phyloP scores from a whole-genome alignment of 2,329 filamentous ascomycete genomes.

The Epichloe hybrida region DNA sequence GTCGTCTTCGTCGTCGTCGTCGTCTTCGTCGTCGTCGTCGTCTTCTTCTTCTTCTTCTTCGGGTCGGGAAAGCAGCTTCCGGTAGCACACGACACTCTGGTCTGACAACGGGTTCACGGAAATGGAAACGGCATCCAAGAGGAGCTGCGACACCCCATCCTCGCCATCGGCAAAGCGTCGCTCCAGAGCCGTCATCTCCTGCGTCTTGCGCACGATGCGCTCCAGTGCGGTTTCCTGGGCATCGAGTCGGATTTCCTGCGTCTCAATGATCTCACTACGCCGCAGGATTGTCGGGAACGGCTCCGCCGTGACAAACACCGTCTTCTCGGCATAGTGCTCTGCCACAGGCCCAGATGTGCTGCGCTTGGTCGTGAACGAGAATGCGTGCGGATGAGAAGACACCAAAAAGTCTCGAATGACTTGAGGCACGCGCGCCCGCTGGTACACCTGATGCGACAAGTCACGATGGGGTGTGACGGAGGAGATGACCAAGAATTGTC shows the following conservation, averaged over 20 bases:
- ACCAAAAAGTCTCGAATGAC: slow-evolving; percentile 79
- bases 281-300: slow-evolving; percentile 83
- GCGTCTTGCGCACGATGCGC: slow-evolving; percentile 78
- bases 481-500: slow-evolving; percentile 77
- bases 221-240: slow-evolving; percentile 83
- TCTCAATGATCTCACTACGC: slow-evolving; percentile 67
- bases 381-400: slow-evolving; percentile 61
- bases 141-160: slow-evolving; percentile 49
- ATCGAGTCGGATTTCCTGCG: slow-evolving; percentile 51
- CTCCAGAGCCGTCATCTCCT: slow-evolving; percentile 67
- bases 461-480: slow-evolving; percentile 73
- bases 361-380: slow-evolving; percentile 63
- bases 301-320: slow-evolving; percentile 70
- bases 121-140: slow-evolving; percentile 64
- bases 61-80: slow-evolving; percentile 51
- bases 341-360: slow-evolving; percentile 54
- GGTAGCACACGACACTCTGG: slow-evolving; percentile 67
- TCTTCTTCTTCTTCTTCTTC: slow-evolving; percentile 18
- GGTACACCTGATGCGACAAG: slow-evolving; percentile 69
- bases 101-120: slow-evolving; percentile 63
- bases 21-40: too few relatives aligned
- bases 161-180: slow-evolving; percentile 61
- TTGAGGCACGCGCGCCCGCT: slow-evolving; percentile 71
- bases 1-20: too few relatives aligned
- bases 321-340: slow-evolving; percentile 72